phyloP scores from a whole-genome alignment of 306 rosid genomes.

The Rubus parviflorus region DNA sequence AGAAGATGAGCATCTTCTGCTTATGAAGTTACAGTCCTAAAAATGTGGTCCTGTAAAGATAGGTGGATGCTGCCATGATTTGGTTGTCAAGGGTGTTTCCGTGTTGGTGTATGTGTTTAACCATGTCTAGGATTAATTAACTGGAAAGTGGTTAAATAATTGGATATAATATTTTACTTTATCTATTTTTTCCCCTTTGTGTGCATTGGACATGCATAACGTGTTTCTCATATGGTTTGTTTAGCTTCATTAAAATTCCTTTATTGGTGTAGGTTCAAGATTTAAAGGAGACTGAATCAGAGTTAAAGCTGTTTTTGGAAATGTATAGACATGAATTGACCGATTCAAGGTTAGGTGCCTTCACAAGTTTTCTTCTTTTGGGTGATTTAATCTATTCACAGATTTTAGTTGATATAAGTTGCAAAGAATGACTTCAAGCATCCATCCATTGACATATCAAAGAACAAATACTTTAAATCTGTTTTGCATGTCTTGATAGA shows the following conservation, averaged over 20 bases:
- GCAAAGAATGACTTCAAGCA: not conserved
- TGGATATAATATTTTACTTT: not conserved
- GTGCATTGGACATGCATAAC: not conserved
- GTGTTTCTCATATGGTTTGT: not conserved
- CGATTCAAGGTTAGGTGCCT: conserved; percentile 71
- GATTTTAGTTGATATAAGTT: not conserved
- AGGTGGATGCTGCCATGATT: not conserved
- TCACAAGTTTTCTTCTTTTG: not conserved
- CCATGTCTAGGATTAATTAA: not conserved
- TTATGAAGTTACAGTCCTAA: not conserved
- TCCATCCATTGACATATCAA: not conserved
- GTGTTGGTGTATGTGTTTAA: not conserved
- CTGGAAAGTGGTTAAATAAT: not conserved
- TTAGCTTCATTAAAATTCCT: not conserved
- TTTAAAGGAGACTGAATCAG: conserved; percentile 50
- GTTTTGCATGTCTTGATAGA: not conserved
- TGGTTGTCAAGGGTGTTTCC: not conserved
- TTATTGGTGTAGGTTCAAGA: conserved; percentile 60
- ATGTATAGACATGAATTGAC: conserved; percentile 85
- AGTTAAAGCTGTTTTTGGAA: conserved; percentile 68
- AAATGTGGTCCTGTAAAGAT: not conserved
- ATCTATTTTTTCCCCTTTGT: not conserved
- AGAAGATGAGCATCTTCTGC: not conserved
- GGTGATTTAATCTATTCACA: conserved; percentile 2
- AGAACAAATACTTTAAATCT: not conserved